Evolutionary conservation across 2,329 filamentous ascomycete species (phyloP).

Genomic region (Aureobasidium sp.): DNA sequence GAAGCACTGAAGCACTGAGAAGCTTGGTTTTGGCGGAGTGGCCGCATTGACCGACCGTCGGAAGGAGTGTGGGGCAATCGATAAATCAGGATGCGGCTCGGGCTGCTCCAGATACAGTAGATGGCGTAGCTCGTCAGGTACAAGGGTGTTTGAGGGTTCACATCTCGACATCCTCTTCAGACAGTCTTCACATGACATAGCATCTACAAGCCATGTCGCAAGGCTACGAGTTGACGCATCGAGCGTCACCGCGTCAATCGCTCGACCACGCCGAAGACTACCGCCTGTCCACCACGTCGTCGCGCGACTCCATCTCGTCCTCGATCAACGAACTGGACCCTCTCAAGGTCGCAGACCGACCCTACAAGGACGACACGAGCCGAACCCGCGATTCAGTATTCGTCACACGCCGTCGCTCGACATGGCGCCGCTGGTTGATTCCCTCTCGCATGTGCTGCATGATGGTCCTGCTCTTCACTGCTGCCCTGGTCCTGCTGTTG

Average conservation of each 20-base stretch:
- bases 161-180: background rate
- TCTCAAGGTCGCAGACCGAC: slow-evolving; percentile 34
- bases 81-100: background rate
- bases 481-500: slow-evolving; percentile 36
- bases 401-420: slow-evolving; percentile 8
- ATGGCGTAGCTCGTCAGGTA: slow-evolving; percentile 5
- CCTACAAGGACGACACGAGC: slow-evolving; percentile 35
- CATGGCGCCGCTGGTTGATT: slow-evolving; percentile 27
- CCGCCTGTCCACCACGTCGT: slow-evolving; percentile 26
- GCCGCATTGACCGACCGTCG: too few relatives aligned
- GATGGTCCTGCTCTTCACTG: slow-evolving; percentile 36
- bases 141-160: background rate
- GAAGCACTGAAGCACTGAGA: too few relatives aligned
- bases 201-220: background rate
- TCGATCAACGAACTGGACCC: slow-evolving; percentile 42
- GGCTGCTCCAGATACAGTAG: background rate
- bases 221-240: slow-evolving; percentile 4
- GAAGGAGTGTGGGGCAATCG: background rate
- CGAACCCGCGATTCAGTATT: slow-evolving; percentile 28
- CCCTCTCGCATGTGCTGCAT: slow-evolving; percentile 39
- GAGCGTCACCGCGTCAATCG: slow-evolving; percentile 5
- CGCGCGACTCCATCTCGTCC: slow-evolving; percentile 30
- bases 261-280: slow-evolving; percentile 21
- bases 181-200: background rate
- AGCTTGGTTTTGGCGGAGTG: too few relatives aligned